phyloP scores from a whole-genome alignment of 2,329 filamentous ascomycete species.

The Colletotrichum ledebouriae region DNA sequence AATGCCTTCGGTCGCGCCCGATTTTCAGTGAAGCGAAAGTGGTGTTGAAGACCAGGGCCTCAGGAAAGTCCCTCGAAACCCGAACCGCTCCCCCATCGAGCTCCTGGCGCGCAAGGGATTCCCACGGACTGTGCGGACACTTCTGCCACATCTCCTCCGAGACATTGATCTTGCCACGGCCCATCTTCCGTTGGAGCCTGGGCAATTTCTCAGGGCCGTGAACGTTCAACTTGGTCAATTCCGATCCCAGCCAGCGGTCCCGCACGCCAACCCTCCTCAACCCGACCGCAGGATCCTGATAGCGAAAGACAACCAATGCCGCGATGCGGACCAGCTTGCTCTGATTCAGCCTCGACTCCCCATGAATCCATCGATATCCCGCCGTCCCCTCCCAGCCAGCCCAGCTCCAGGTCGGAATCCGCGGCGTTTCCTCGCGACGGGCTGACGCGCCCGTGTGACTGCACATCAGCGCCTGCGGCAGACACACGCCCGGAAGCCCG shows the following conservation, averaged over 20 bases:
- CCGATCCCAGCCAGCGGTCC: constrained; percentile 22
- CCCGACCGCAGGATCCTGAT: neutral
- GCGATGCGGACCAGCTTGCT: constrained; percentile 24
- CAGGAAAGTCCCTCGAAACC: neutral
- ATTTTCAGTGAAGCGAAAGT: constrained; percentile 22
- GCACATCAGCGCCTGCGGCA: constrained; percentile 31
- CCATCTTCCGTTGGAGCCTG: constrained; percentile 9
- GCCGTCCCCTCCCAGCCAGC: constrained; percentile 17
- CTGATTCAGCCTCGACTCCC: constrained; percentile 6
- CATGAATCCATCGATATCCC: constrained; percentile 14
- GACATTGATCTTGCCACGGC: too few species aligned
- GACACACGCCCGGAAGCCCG: constrained; percentile 14
- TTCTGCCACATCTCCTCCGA: constrained; percentile 30
- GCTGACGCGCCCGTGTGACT: constrained; percentile 12
- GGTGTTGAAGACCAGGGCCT: constrained; percentile 25
- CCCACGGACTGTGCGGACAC: constrained; percentile 30
- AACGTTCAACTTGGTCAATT: constrained; percentile 4
- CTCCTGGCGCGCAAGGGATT: constrained; percentile 17
- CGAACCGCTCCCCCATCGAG: neutral
- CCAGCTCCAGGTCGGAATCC: constrained; percentile 34
- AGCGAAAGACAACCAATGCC: constrained; percentile 14
- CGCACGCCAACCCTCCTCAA: constrained; percentile 5
- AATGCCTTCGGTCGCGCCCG: neutral
- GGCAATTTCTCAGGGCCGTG: constrained; percentile 14
- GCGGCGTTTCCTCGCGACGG: neutral